Conservation (phyloP, 352 stramenopile genomes). For the Pythium grandisporangium region DNA sequence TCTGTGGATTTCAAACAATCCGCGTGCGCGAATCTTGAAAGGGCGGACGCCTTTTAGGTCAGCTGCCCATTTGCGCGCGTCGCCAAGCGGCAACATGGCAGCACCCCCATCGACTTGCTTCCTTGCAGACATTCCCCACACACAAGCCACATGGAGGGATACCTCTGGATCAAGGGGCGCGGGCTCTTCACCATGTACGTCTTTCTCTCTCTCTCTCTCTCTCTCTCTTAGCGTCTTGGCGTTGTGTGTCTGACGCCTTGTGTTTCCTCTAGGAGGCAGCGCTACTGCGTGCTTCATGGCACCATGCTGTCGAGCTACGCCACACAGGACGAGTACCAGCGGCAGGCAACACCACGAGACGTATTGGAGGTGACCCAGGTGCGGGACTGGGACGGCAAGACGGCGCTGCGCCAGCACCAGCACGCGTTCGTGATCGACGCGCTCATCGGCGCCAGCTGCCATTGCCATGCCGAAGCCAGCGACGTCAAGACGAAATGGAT, state of each 20-base stretch:
- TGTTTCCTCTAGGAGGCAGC: constrained; percentile 31
- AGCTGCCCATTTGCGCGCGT: too few relatives aligned
- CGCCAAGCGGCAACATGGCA: too few relatives aligned
- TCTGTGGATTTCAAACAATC: too few relatives aligned
- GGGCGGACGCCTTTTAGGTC: too few relatives aligned
- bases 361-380: constrained; percentile 55
- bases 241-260: not conserved
- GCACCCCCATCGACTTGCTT: too few relatives aligned
- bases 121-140: too few relatives aligned
- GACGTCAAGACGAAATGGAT: constrained; percentile 53
- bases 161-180: constrained; percentile 36
- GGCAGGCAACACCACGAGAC: constrained; percentile 29
- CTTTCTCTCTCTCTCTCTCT: not conserved
- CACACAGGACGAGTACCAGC: constrained; percentile 35
- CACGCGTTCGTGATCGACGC: constrained; percentile 29
- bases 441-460: constrained; percentile 31
- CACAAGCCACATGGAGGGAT: constrained; percentile 30
- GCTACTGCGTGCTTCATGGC: constrained; percentile 69
- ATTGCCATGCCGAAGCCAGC: constrained; percentile 45
- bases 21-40: too few relatives aligned
- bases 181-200: constrained; percentile 39
- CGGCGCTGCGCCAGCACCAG: constrained; percentile 13
- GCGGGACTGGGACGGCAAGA: constrained; percentile 19
- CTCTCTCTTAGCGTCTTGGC: not conserved
- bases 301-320: constrained; percentile 67